Percentiles rank a stretch among this genome's conserved stretches.
These are phyloP conservation scores for Tetracladium setigerum DNA, from an alignment of 495 filamentous ascomycete genomes.

Conservation along the genomic window DNA sequence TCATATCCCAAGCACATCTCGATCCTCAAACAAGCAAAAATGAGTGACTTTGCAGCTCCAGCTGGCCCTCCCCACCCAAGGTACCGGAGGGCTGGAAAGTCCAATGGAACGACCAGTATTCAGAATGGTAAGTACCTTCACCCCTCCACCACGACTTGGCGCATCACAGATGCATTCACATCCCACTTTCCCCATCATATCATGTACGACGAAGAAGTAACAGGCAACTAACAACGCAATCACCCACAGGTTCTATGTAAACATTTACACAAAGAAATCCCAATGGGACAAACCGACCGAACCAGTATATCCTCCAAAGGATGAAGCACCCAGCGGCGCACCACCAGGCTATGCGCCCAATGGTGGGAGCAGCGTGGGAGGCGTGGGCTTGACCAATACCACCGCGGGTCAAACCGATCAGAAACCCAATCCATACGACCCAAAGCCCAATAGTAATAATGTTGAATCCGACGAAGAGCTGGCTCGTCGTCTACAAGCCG, in stretches of 20 bases:
- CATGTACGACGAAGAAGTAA: conserved; percentile 1
- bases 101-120: conserved; percentile 66
- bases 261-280: conserved; percentile 76
- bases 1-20: background rate
- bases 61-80: conserved; percentile 77
- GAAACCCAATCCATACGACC: conserved; percentile 45
- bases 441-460: conserved; percentile 30
- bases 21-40: conserved; percentile 22
- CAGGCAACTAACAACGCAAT: background rate
- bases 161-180: background rate
- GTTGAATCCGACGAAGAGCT: conserved; percentile 63
- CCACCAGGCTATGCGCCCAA: conserved; percentile 57
- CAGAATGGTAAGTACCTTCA: conserved; percentile 64
- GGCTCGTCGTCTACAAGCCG: conserved; percentile 71
- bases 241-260: conserved; percentile 78
- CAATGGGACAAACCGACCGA: conserved; percentile 76
- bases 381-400: conserved; percentile 14
- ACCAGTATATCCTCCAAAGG: conserved; percentile 42
- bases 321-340: conserved; percentile 38
- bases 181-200: conserved; percentile 5
- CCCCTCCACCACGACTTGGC: background rate
- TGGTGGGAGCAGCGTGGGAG: background rate
- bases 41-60: conserved; percentile 61
- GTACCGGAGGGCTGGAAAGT: conserved; percentile 76
- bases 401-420: conserved; percentile 41